Percentiles rank a stretch among this genome's conserved stretches.
These are phyloP conservation scores for Leccinum variicolor DNA, from an alignment of 768 basidiomycete genomes.

Conservation along the genomic window DNA sequence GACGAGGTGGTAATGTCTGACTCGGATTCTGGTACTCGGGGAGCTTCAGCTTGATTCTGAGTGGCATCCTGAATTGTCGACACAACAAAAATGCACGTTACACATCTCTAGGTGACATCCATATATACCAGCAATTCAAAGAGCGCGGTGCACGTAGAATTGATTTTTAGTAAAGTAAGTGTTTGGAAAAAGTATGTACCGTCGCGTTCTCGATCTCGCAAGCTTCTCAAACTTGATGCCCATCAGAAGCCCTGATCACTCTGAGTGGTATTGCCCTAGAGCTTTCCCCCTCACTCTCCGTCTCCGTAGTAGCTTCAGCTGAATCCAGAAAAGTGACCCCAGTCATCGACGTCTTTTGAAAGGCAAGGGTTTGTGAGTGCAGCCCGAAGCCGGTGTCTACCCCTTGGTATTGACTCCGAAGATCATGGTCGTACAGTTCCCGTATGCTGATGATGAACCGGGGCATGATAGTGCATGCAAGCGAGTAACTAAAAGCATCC, in stretches of 20 bases:
- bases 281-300: background rate
- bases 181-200: background rate
- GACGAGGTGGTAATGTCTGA: background rate
- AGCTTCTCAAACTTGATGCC: background rate
- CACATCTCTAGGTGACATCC: background rate
- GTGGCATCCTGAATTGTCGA: background rate
- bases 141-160: background rate
- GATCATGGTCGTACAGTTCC: background rate
- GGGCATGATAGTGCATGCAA: background rate
- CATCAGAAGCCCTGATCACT: background rate
- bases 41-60: background rate
- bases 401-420: background rate
- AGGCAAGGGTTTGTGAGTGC: background rate
- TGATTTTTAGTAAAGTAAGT: background rate
- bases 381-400: background rate
- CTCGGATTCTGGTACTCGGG: too few species aligned
- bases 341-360: background rate
- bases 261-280: background rate
- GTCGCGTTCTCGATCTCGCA: constrained; percentile 4
- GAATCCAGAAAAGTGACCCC: background rate
- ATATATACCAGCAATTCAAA: background rate
- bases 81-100: background rate
- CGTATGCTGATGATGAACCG: background rate
- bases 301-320: background rate
- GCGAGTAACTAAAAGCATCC: background rate